A percentile compares a stretch with the other conserved stretches of the same genome.
phyloP scores from a whole-genome alignment of 1,284 basidiomycete genomes.

The Trichosporon faecale region DNA sequence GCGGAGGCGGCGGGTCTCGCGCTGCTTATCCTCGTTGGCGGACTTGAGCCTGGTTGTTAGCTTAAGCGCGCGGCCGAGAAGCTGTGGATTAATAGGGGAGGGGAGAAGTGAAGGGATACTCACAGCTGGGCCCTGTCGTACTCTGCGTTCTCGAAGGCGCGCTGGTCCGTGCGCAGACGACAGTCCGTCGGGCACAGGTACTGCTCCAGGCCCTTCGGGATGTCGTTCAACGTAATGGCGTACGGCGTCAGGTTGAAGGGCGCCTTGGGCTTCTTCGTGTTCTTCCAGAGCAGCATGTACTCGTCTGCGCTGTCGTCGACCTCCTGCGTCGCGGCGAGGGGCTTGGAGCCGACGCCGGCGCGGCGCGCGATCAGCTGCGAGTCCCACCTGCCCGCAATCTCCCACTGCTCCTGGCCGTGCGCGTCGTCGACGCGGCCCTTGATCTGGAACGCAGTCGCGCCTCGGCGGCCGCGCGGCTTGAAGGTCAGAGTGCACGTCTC shows the following conservation, averaged over 20 bases:
- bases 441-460: conserved; percentile 87
- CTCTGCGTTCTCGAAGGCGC: conserved; percentile 88
- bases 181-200: conserved; percentile 91
- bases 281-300: conserved; percentile 71
- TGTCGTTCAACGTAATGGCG: conserved; percentile 71
- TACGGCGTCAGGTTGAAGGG: conserved; percentile 96
- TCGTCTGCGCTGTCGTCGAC: conserved; percentile 41
- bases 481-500: conserved; percentile 88
- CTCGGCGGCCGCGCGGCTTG: conserved; percentile 93
- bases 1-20: conserved; percentile 68
- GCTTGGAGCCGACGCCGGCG: conserved; percentile 62
- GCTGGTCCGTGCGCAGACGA: conserved; percentile 85
- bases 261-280: conserved; percentile 75
- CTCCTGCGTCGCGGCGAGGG: conserved; percentile 57
- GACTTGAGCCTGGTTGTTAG: conserved; percentile 61
- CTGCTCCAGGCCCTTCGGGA: conserved; percentile 59
- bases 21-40: conserved; percentile 82
- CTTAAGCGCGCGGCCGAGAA: too few relatives aligned
- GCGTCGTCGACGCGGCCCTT: conserved; percentile 75
- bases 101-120: not conserved
- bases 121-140: conserved; percentile 79
- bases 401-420: conserved; percentile 68
- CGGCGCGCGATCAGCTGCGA: conserved; percentile 85
- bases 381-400: conserved; percentile 95
- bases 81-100: too few relatives aligned